These are phyloP conservation scores for Tephrocybe sp. DNA, from an alignment of 768 basidiomycete genomes.

Conservation along the genomic window DNA sequence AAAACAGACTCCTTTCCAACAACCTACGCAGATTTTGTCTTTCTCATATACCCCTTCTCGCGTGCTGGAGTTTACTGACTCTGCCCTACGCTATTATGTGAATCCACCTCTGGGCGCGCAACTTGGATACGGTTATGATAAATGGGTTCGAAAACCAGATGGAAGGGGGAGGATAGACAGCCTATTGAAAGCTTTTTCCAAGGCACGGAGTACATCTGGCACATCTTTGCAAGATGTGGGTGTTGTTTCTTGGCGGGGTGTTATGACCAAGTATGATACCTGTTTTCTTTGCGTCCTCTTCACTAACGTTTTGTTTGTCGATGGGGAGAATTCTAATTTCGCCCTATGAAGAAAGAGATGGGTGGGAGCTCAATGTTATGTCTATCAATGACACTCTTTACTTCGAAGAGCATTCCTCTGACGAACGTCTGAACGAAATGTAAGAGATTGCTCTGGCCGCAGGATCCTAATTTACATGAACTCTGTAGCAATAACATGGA, in stretches of 20 bases:
- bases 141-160: constrained; percentile 69
- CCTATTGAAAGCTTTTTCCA: constrained; percentile 59
- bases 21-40: constrained; percentile 64
- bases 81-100: constrained; percentile 70
- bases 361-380: constrained; percentile 87
- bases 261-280: constrained; percentile 72
- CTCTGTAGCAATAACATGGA: constrained; percentile 59
- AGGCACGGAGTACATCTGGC: constrained; percentile 31
- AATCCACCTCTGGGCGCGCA: constrained; percentile 67
- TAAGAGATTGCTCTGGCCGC: constrained; percentile 30
- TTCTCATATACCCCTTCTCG: constrained; percentile 69
- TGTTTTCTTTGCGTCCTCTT: background rate
- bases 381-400: constrained; percentile 65
- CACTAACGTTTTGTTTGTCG: constrained; percentile 19
- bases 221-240: constrained; percentile 41
- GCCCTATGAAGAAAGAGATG: constrained; percentile 80
- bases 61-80: constrained; percentile 62
- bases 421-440: constrained; percentile 64
- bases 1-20: constrained; percentile 55
- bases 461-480: background rate
- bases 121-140: constrained; percentile 69
- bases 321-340: constrained; percentile 73
- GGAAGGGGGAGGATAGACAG: constrained; percentile 67
- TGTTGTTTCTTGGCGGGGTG: constrained; percentile 75
- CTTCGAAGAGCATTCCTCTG: constrained; percentile 69